These are phyloP conservation scores for Fusarium sarcochroum DNA, from an alignment of 2,329 filamentous ascomycete genomes.

Conservation along the genomic window DNA sequence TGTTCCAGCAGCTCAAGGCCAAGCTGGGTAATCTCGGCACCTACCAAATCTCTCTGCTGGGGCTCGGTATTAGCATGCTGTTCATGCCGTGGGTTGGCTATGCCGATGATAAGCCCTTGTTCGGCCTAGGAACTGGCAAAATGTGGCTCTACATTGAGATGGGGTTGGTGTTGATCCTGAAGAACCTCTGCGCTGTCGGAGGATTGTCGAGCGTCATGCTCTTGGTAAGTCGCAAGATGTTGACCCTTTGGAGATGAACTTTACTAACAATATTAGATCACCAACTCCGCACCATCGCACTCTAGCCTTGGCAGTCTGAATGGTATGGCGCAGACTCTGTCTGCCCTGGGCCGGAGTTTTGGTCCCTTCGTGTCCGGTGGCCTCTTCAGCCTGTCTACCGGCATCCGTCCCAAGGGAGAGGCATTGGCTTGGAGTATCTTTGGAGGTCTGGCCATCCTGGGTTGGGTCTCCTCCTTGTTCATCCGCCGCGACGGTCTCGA, in stretches of 20 bases:
- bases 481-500: constrained; percentile 76
- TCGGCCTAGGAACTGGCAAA: constrained; percentile 73
- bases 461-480: constrained; percentile 83
- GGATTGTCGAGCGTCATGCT: constrained; percentile 91
- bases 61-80: constrained; percentile 85
- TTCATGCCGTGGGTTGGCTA: constrained; percentile 94
- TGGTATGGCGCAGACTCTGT: constrained; percentile 93
- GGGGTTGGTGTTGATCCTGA: constrained; percentile 84
- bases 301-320: constrained; percentile 91
- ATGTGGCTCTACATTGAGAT: constrained; percentile 84
- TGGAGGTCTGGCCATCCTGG: constrained; percentile 83
- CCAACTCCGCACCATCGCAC: constrained; percentile 90
- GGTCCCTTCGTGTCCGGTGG: constrained; percentile 91
- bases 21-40: constrained; percentile 87
- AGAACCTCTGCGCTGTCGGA: constrained; percentile 91
- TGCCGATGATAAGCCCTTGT: constrained; percentile 68
- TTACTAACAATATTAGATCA: constrained; percentile 72
- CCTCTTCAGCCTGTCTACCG: constrained; percentile 84
- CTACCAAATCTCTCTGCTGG: constrained; percentile 83
- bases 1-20: constrained; percentile 84
- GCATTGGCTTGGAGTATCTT: constrained; percentile 89
- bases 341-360: constrained; percentile 87
- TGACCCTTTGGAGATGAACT: background rate
- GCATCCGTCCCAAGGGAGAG: constrained; percentile 84
- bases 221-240: constrained; percentile 69